Conservation (phyloP, 78 protist genomes). For the Dictyostelium discoideum region dicty_2.7 NC_007088.5:7562001-7562500, state of each 20-base stretch:
- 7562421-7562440: not conserved
- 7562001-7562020: slow-evolving; percentile 9
- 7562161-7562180: not conserved
- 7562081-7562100: not conserved
- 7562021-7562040: slow-evolving; percentile 3
- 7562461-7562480: not conserved
- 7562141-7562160: not conserved
- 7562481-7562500: not conserved
- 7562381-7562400: not conserved
- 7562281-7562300: not conserved
- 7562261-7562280: not conserved
- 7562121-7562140: not conserved
- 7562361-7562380: not conserved
- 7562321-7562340: not conserved
- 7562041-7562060: not conserved
- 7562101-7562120: not conserved
- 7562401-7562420: not conserved
- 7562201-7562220: not conserved
- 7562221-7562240: not conserved
- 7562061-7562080: not conserved
- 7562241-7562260: not conserved
- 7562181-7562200: not conserved
- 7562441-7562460: not conserved
- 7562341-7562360: not conserved
- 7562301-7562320: not conserved